phyloP scores from a whole-genome alignment of 192 early-diverging fungal species.

The Mortierella hygrophila region DNA sequence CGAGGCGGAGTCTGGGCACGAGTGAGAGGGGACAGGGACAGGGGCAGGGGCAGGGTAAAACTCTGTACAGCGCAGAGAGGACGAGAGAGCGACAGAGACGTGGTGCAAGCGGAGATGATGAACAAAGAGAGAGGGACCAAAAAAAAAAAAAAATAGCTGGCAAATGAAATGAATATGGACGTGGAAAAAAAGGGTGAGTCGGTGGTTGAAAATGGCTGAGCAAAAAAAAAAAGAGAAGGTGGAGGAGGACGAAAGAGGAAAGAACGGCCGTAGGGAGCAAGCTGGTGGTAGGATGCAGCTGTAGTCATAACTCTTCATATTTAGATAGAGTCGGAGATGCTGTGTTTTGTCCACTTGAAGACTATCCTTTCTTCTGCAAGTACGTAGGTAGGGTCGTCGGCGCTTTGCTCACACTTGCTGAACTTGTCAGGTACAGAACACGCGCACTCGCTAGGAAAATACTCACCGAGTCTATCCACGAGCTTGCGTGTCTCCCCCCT shows the following conservation, averaged over 20 bases:
- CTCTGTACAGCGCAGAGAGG: not conserved
- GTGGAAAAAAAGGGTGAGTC: not conserved
- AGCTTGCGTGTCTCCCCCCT: no score
- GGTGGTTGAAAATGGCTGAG: conserved; percentile 9
- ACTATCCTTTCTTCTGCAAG: no score
- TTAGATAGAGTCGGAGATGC: not conserved
- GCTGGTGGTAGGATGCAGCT: not conserved
- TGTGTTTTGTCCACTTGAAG: not conserved
- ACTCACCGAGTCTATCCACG: no score
- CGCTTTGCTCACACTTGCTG: no score
- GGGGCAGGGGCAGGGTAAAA: not conserved
- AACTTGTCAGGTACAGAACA: no score
- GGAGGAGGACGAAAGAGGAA: not conserved
- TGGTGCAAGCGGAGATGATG: not conserved
- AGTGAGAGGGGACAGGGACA: not conserved
- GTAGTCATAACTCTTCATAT: not conserved
- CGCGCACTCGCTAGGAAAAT: no score
- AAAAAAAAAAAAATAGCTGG: not conserved
- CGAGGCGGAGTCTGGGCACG: not conserved
- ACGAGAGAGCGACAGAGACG: not conserved
- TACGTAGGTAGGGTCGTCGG: no score
- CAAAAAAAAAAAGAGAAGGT: not conserved
- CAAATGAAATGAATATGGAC: conserved; percentile 4
- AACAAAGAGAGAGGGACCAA: not conserved
- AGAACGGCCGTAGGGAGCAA: no score